Base-by-base conservation (phyloP, 2,329 filamentous ascomycete species). In the Trichoderma sp. region DNA sequence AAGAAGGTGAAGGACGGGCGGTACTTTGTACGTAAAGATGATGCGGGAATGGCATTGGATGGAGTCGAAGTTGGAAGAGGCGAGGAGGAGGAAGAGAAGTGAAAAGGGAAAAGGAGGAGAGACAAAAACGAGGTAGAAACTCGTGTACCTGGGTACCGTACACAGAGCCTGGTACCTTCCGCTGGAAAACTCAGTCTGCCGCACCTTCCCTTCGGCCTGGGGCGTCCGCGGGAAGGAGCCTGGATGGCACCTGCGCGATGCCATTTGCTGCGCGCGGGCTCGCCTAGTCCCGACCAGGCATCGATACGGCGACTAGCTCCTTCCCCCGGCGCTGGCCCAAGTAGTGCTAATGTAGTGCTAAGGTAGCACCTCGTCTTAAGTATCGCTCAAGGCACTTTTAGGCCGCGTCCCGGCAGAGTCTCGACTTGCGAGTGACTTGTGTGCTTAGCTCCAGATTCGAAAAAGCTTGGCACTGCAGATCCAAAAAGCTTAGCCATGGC, bases 401-500 rank as follows among this genome's bases (percentile, higher is more conserved):
- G 7, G 26, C 26, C n/a, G 47, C n/a, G 47, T 53, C 18, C 11
- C 64, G 24, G 64, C 47, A 67, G 64, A 57, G 63, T 51, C 34
- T 43, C 34, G 56, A 69, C 56, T 61, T 69, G 36, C 28, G 14
- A 18, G 21, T 21, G 66, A 69, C 66, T 69, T 69, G 18, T 30
- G 26, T 24, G 21, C 56, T 58, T 69, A 69, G 66, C 66, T 69
- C 66, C 66, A 69, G 66, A 69, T 69, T 69, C 65, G 36, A 69
- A 61, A 69, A 69, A 69, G 66, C 66, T 69, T 69, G 66, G 66
- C 66, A 36, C 56, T 61, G 66, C n/a, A 69, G 66, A 69, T 69
- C 66, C 26, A 32, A 58, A 68, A 69, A 69, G 66, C 66, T 69
- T 69, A 34, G 66, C 66, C 56, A 47, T 51, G 32, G 14, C 28